Conservation (phyloP, 1,284 basidiomycete species). For the Pyrrhoderma noxium region DNA sequence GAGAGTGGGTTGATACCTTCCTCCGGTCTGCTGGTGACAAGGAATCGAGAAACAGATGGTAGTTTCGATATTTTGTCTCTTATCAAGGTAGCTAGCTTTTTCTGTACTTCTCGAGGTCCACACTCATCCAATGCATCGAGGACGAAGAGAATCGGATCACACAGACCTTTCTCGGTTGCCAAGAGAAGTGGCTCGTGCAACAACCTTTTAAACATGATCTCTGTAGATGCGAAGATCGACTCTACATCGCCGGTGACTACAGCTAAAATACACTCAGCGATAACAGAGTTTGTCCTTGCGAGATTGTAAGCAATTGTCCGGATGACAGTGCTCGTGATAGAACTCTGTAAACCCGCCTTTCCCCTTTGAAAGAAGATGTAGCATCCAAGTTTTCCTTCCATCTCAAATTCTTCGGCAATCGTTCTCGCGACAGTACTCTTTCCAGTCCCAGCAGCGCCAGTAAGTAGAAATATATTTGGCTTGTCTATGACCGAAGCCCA, state of each 20-base stretch:
- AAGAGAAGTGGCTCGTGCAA: not conserved
- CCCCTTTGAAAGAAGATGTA: conserved; percentile 20
- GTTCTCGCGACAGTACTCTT: conserved; percentile 21
- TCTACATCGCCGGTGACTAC: no score
- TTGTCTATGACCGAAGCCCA: not conserved
- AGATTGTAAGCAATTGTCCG: conserved; percentile 21
- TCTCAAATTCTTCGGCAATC: not conserved
- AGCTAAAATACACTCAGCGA: not conserved
- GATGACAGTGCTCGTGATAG: no score
- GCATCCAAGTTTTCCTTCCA: not conserved
- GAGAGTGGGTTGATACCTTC: no score
- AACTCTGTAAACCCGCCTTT: conserved; percentile 11
- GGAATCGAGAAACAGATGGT: not conserved
- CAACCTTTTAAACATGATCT: not conserved
- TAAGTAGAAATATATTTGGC: conserved; percentile 17
- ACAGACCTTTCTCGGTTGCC: not conserved
- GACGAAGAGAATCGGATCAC: not conserved
- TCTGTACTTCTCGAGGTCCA: not conserved
- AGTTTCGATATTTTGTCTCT: not conserved
- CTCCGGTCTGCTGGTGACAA: not conserved
- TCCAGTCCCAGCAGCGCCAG: conserved; percentile 28
- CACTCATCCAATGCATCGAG: conserved; percentile 10
- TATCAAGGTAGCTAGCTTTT: not conserved
- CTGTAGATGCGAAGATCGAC: no score
- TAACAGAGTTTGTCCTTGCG: not conserved